These are phyloP conservation scores for Ziziphus jujuba DNA, from an alignment of 306 rosid genomes.

Conservation along the genomic window DNA sequence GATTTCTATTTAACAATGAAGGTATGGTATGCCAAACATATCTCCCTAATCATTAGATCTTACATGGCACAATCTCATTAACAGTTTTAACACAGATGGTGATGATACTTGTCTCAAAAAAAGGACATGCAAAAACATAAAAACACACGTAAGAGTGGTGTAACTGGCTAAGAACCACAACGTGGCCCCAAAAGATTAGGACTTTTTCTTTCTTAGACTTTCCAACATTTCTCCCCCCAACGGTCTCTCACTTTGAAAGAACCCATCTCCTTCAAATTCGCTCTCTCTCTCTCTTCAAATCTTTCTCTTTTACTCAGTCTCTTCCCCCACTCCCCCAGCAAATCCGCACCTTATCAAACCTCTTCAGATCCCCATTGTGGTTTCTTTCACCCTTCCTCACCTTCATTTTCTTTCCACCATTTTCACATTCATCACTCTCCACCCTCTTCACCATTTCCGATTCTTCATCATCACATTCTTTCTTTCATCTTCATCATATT, in stretches of 20 bases:
- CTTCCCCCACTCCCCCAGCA: conserved; percentile 13
- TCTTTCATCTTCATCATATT: no score
- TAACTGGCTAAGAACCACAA: background rate
- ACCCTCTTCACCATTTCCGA: background rate
- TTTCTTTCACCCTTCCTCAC: background rate
- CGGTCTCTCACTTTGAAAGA: background rate
- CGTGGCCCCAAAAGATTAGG: conserved; percentile 15
- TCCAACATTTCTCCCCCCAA: conserved; percentile 6
- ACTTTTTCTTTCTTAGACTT: background rate
- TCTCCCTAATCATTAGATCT: no score
- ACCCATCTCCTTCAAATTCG: conserved; percentile 5
- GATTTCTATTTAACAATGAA: no score
- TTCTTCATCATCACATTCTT: no score
- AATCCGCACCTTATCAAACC: conserved; percentile 7
- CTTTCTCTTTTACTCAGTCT: conserved; percentile 17
- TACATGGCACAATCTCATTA: no score
- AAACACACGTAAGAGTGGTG: background rate
- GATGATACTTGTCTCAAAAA: no score
- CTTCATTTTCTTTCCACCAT: background rate
- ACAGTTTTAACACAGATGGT: no score
- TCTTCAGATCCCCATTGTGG: background rate
- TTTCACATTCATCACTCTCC: no score
- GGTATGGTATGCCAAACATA: no score
- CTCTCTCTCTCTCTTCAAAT: background rate
- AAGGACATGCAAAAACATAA: background rate